phyloP scores from a whole-genome alignment of 495 filamentous ascomycete species.

The Cladorrhinum samala region DNA sequence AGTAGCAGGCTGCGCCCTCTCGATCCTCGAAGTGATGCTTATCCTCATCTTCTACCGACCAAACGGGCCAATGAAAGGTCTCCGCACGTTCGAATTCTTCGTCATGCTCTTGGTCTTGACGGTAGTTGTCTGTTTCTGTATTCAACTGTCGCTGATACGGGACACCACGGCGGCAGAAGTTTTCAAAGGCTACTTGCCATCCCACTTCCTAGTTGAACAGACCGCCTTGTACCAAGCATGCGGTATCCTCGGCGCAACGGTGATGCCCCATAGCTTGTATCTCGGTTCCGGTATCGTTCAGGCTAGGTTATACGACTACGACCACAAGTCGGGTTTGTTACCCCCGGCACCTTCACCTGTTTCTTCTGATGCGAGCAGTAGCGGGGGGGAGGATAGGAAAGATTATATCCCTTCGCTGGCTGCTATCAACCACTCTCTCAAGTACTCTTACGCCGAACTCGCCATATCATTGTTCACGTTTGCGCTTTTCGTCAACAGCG shows the following conservation, averaged over 20 bases:
- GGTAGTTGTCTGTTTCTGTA: slow-evolving; percentile 86
- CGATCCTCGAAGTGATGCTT: slow-evolving; percentile 75
- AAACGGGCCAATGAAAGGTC: slow-evolving; percentile 61
- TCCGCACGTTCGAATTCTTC: slow-evolving; percentile 75
- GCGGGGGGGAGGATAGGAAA: slow-evolving; percentile 47
- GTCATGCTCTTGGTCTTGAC: slow-evolving; percentile 74
- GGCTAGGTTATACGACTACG: slow-evolving; percentile 72
- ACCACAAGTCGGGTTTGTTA: slow-evolving; percentile 54
- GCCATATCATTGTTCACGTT: slow-evolving; percentile 78
- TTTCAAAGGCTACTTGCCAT: slow-evolving; percentile 79
- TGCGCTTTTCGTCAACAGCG: slow-evolving; percentile 87
- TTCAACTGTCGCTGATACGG: slow-evolving; percentile 75
- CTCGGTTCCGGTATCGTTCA: slow-evolving; percentile 87
- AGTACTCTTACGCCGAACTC: slow-evolving; percentile 73
- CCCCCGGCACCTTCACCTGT: slow-evolving; percentile 24
- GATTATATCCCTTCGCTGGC: slow-evolving; percentile 70
- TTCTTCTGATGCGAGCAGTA: slow-evolving; percentile 5
- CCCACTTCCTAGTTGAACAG: slow-evolving; percentile 59
- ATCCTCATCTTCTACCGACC: slow-evolving; percentile 84
- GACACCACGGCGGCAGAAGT: slow-evolving; percentile 66
- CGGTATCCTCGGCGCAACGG: slow-evolving; percentile 86
- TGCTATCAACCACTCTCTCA: slow-evolving; percentile 72
- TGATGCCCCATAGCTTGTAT: slow-evolving; percentile 91
- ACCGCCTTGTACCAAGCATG: slow-evolving; percentile 71
- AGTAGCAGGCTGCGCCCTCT: slow-evolving; percentile 81